phyloP scores from a whole-genome alignment of 73 alveolate genomes.

The Paramecium sexaurelia region DNA sequence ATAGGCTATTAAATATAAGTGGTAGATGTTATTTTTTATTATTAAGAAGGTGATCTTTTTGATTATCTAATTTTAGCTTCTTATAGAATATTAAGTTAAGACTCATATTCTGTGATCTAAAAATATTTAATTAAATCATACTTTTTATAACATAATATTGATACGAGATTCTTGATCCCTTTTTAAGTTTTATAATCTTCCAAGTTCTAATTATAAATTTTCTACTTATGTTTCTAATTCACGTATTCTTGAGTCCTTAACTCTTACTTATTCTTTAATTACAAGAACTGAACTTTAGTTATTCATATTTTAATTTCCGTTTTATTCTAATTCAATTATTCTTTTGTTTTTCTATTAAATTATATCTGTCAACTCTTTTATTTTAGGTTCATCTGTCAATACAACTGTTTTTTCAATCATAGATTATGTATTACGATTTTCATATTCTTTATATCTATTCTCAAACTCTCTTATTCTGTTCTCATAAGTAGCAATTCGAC shows the following conservation, averaged over 20 bases:
- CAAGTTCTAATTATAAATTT: not conserved
- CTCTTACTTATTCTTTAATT: not conserved
- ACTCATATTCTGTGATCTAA: constrained; percentile 39
- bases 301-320: not conserved
- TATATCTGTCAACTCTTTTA: not conserved
- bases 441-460: not conserved
- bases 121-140: not conserved
- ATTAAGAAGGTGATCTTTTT: not conserved
- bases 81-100: not conserved
- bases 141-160: not conserved
- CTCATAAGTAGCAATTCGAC: not conserved
- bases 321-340: not conserved
- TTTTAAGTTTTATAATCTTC: not conserved
- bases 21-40: not conserved
- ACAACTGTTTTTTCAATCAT: not conserved
- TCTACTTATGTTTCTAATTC: constrained; percentile 8
- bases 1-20: not conserved
- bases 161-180: constrained; percentile 14
- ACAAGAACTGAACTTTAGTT: not conserved
- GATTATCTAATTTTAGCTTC: not conserved
- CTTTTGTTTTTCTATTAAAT: not conserved
- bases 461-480: not conserved
- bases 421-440: not conserved
- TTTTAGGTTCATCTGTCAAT: not conserved
- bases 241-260: not conserved